phyloP scores from a whole-genome alignment of 164 flowering plant genomes.

The Euptelea pleiosperma region DNA sequence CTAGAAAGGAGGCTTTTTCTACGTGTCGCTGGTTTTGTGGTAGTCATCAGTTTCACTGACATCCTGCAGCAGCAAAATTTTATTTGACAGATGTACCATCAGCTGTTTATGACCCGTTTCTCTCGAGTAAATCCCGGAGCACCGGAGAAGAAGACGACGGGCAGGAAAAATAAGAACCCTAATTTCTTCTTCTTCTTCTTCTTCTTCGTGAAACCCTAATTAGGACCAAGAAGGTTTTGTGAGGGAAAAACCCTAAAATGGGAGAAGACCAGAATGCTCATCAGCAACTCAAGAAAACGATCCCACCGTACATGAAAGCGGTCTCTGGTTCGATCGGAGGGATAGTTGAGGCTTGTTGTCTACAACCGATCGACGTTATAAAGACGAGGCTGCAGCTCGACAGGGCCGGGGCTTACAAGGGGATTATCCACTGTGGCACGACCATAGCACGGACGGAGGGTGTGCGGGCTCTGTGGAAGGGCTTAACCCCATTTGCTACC shows the following conservation, averaged over 20 bases:
- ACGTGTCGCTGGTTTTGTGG: too few species aligned
- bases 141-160: background rate
- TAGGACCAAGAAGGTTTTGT: background rate
- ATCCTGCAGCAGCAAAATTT: too few species aligned
- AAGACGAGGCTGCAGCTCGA: conserved; percentile 95
- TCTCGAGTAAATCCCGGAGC: too few species aligned
- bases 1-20: too few species aligned
- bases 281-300: conserved; percentile 19
- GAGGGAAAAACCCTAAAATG: conserved; percentile 6
- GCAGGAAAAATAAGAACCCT: background rate
- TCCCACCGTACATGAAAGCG: conserved; percentile 90
- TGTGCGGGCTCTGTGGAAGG: conserved; percentile 94
- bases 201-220: conserved; percentile 3
- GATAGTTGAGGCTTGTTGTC: conserved; percentile 72
- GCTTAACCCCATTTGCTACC: conserved; percentile 92
- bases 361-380: conserved; percentile 96
- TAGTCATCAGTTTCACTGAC: too few species aligned
- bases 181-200: background rate
- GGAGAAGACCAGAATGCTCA: conserved; percentile 9
- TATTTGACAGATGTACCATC: too few species aligned
- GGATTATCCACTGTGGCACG: conserved; percentile 83
- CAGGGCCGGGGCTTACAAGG: conserved; percentile 60
- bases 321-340: conserved; percentile 93
- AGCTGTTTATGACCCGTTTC: too few species aligned
- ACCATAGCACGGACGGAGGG: conserved; percentile 65